Conservation (phyloP, 2,329 filamentous ascomycete genomes). For the Aspergillus brunneoviolaceus region DNA sequence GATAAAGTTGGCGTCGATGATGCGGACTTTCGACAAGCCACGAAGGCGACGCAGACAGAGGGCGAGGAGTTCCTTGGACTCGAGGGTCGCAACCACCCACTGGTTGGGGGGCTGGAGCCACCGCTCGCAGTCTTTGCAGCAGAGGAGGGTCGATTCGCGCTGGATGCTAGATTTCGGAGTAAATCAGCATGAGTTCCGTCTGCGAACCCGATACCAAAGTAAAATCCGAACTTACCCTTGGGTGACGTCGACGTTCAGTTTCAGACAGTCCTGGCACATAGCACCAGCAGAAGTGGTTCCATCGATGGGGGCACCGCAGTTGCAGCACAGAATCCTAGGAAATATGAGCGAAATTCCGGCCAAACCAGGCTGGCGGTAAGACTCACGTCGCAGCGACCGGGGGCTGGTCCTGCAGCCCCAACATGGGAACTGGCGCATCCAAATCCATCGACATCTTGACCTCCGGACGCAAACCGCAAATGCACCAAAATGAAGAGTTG, state of each 20-base stretch:
- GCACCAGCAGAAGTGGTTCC: constrained; percentile 83
- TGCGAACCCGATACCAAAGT: not conserved
- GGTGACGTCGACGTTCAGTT: constrained; percentile 90
- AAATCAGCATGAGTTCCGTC: not conserved
- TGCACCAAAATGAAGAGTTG: not conserved
- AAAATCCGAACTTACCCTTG: constrained; percentile 53
- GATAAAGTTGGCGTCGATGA: constrained; percentile 93
- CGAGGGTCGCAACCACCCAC: constrained; percentile 81
- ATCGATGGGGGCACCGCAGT: constrained; percentile 94
- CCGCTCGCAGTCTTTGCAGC: constrained; percentile 90
- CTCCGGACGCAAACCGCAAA: not conserved
- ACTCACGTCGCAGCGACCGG: constrained; percentile 55
- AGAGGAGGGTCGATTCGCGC: constrained; percentile 84
- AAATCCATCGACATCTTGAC: constrained; percentile 53
- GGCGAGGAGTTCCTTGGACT: constrained; percentile 89
- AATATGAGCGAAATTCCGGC: constrained; percentile 16
- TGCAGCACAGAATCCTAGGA: constrained; percentile 87
- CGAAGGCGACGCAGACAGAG: constrained; percentile 85
- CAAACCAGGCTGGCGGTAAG: not conserved
- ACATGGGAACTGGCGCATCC: constrained; percentile 55
- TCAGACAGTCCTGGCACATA: constrained; percentile 94
- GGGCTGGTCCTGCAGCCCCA: constrained; percentile 36
- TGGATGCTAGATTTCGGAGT: constrained; percentile 58
- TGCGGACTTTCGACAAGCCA: constrained; percentile 83
- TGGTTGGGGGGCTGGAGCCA: constrained; percentile 84